Conservation (phyloP, 192 early-diverging fungal genomes). For the Helicostylum pulchrum region DNA sequence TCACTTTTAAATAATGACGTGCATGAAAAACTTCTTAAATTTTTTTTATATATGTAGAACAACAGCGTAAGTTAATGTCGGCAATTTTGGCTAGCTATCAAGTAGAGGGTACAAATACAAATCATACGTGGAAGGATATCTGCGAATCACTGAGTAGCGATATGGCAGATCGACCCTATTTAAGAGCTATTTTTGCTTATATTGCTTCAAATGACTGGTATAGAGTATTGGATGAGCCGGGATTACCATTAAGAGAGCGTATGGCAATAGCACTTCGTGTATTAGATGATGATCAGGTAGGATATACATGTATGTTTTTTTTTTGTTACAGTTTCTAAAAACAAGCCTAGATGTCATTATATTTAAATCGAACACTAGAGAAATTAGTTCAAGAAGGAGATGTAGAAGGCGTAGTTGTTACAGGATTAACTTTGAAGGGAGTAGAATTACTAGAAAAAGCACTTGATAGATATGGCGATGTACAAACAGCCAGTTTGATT, state of each 20-base stretch:
- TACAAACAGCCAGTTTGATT: conserved; percentile 82
- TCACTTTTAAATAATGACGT: too few species aligned
- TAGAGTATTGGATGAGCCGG: conserved; percentile 66
- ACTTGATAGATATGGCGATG: conserved; percentile 83
- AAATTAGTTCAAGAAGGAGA: conserved; percentile 62
- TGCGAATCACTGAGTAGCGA: conserved; percentile 58
- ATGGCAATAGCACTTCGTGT: conserved; percentile 84
- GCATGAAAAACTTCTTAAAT: background rate
- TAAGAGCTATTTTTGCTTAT: conserved; percentile 86
- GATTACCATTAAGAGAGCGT: conserved; percentile 73
- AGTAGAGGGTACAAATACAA: conserved; percentile 32
- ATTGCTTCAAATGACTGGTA: conserved; percentile 82
- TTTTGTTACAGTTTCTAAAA: background rate
- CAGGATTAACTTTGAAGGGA: conserved; percentile 68
- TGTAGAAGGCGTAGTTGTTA: conserved; percentile 79
- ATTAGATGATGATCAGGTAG: conserved; percentile 75
- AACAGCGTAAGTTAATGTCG: conserved; percentile 82
- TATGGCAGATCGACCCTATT: conserved; percentile 65
- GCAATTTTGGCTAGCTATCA: conserved; percentile 61
- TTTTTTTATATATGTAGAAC: conserved; percentile 44
- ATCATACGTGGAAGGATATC: conserved; percentile 54
- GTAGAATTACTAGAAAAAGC: conserved; percentile 75
- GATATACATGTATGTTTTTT: background rate
- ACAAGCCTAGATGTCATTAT: conserved; percentile 50
- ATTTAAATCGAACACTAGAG: conserved; percentile 55